phyloP scores from a whole-genome alignment of 2,329 filamentous ascomycete genomes.

The Xylariomycetidae sp. region DNA sequence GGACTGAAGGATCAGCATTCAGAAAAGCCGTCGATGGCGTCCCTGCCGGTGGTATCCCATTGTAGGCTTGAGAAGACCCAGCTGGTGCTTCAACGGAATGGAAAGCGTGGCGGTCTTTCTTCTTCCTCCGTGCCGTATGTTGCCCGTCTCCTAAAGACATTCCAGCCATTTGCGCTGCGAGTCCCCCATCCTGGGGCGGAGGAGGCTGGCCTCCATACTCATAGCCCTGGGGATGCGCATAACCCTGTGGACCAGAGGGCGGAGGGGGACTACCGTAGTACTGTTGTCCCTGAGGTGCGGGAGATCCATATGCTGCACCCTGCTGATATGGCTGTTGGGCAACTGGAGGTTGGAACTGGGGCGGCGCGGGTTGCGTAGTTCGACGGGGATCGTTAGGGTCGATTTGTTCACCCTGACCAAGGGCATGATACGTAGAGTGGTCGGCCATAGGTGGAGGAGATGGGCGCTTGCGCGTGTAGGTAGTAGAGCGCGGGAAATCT shows the following conservation, averaged over 20 bases:
- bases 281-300: constrained; percentile 32
- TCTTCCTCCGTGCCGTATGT: constrained; percentile 62
- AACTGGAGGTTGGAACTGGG: constrained; percentile 53
- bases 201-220: constrained; percentile 29
- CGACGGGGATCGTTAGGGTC: constrained; percentile 52
- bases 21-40: constrained; percentile 53
- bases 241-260: constrained; percentile 26
- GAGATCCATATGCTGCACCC: constrained; percentile 32
- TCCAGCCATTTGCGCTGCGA: constrained; percentile 72
- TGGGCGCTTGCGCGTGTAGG: no score
- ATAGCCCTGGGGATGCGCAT: constrained; percentile 28
- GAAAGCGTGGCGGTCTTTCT: constrained; percentile 93
- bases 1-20: constrained; percentile 47
- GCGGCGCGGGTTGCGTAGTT: constrained; percentile 44
- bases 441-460: constrained; percentile 53
- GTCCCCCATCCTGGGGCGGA: constrained; percentile 38
- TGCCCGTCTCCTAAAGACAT: constrained; percentile 61
- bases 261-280: constrained; percentile 34
- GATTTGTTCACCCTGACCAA: constrained; percentile 50
- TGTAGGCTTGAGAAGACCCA: constrained; percentile 64
- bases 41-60: constrained; percentile 58
- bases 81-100: constrained; percentile 74
- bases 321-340: constrained; percentile 53
- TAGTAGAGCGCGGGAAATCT: no score
- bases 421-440: constrained; percentile 50